Conservation (phyloP, 257 asterid genomes). For the Solanum clarkiae region DNA sequence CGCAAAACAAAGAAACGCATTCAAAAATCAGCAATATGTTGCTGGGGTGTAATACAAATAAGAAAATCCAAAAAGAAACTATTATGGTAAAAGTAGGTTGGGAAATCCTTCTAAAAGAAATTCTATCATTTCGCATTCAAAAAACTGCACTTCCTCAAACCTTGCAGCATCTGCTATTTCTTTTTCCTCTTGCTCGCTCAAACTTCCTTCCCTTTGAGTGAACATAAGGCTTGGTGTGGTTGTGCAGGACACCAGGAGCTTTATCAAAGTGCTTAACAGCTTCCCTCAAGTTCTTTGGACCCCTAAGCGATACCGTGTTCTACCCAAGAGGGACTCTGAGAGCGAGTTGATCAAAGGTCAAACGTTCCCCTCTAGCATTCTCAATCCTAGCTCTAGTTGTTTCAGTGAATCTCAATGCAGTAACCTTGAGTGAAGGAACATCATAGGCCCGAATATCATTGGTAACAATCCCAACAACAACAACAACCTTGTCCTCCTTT, state of each 20-base stretch:
- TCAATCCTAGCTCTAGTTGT: constrained; percentile 86
- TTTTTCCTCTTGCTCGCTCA: constrained; percentile 69
- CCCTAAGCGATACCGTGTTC: constrained; percentile 83
- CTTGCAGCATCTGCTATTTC: constrained; percentile 75
- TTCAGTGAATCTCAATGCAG: constrained; percentile 78
- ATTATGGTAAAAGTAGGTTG: background rate
- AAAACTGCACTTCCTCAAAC: constrained; percentile 21
- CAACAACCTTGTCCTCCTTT: constrained; percentile 83
- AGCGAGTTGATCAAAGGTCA: constrained; percentile 91
- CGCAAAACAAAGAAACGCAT: background rate
- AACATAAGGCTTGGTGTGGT: constrained; percentile 88
- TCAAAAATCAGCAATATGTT: background rate
- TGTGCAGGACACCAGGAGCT: constrained; percentile 94
- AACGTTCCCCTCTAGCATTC: constrained; percentile 90
- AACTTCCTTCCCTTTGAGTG: constrained; percentile 86
- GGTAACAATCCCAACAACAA: constrained; percentile 65
- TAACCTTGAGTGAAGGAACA: constrained; percentile 56
- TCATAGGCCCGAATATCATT: constrained; percentile 64
- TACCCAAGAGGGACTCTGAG: constrained; percentile 92
- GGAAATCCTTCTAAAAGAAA: background rate
- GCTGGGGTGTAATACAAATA: background rate
- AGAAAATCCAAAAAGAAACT: background rate
- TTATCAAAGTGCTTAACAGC: constrained; percentile 92
- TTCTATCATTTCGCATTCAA: constrained; percentile 4
- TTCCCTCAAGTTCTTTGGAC: constrained; percentile 68